phyloP scores from a whole-genome alignment of 129 eudicot genomes.

The Apium graveolens region DNA sequence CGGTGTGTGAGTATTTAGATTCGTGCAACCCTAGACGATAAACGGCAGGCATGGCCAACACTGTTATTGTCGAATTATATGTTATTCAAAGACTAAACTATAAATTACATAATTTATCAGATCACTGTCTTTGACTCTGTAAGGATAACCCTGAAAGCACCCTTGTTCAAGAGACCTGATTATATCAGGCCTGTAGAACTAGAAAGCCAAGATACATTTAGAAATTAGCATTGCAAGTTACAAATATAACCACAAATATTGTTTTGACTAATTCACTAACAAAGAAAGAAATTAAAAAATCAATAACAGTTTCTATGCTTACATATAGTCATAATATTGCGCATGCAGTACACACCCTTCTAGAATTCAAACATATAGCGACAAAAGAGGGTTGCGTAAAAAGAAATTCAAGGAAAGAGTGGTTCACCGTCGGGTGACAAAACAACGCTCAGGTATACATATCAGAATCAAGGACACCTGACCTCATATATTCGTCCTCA shows the following conservation, averaged over 20 bases:
- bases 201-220: neutral
- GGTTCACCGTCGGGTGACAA: neutral
- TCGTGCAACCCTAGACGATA: too few relatives aligned
- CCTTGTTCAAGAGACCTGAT: neutral
- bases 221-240: neutral
- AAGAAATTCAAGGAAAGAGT: neutral
- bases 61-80: too few relatives aligned
- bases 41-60: too few relatives aligned
- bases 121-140: too few relatives aligned
- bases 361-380: neutral
- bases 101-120: too few relatives aligned
- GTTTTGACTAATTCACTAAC: neutral
- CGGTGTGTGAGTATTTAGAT: too few relatives aligned
- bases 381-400: neutral
- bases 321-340: neutral
- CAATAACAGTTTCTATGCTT: neutral
- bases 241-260: neutral
- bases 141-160: too few relatives aligned
- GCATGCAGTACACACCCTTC: neutral
- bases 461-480: conserved; percentile 56
- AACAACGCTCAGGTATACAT: conserved; percentile 45
- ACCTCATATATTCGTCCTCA: conserved; percentile 44
- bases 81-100: too few relatives aligned
- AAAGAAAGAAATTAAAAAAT: neutral
- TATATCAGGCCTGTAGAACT: neutral